Base-by-base conservation (phyloP, 1,284 basidiomycete species). In the Ustilago nuda region DNA sequence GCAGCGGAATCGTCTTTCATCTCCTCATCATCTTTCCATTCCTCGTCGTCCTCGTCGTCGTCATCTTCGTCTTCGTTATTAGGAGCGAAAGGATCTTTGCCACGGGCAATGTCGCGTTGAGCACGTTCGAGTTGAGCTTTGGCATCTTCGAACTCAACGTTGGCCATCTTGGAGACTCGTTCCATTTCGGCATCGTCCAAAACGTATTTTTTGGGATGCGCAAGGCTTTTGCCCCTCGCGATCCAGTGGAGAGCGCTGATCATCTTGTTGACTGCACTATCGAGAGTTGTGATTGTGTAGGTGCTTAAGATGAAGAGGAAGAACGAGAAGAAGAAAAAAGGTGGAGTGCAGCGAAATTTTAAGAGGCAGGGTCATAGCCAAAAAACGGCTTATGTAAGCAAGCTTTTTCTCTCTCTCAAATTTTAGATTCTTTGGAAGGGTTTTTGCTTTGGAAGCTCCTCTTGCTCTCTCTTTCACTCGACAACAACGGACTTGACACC, bases 131-230 rank as follows among this genome's bases (percentile, higher is more conserved):
- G 89, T 84, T 95, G 94, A 61, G 90, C 89, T 66, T 92, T 90
- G 15, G 94, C 94, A 88, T 94, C 93, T 77, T 94, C 92, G 54
- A 96, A 90, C 83, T 95, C 92, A 61, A 94, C 92, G 56, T 92
- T 90, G 30, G 95, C 94, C 53, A 99, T 90, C 56, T 92, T 89
- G 79, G 93, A 94, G 55, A 99, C 94, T 46, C 97, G 91, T 83
- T 93, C 91, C 39, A 99, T 89, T 87, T 99, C 96, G 53, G 90
- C 88, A 81, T 97, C 94, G 85, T 98, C 94, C 48, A 99, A 90
- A 63, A 93, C 89, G 86, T 98, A 98, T 88, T 93, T 94, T 83
- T 89, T 87, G 4, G 97, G 96, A 81, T 95, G 90, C 72, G 89
- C 89, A 2, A 89, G 88, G 19, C 94, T 89, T 30, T 91, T 90